Conservation (phyloP, 257 asterid genomes). For the Fraxinus excelsior region DNA sequence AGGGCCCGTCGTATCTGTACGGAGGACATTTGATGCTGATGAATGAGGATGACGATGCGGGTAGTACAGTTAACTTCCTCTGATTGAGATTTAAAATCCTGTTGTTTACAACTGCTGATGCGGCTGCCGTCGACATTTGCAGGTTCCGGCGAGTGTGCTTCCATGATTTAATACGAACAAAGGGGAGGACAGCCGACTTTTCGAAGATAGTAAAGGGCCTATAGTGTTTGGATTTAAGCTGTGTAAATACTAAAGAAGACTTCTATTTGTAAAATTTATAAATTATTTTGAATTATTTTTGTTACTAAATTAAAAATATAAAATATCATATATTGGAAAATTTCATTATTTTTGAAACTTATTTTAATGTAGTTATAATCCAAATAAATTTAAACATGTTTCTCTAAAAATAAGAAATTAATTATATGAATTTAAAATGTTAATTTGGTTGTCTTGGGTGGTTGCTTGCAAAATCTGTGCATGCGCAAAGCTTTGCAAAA, state of each 20-base stretch:
- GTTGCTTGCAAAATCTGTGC: not conserved
- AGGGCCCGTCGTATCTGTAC: conserved; percentile 28
- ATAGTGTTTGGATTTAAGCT: conserved; percentile 5
- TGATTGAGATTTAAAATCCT: not conserved
- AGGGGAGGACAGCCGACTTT: conserved; percentile 22
- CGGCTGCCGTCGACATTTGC: conserved; percentile 38
- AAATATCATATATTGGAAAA: not conserved
- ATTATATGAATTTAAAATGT: no score
- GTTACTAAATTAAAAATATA: no score
- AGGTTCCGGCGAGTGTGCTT: not conserved
- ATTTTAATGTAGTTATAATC: no score
- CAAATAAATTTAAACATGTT: not conserved
- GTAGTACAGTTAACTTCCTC: conserved; percentile 15
- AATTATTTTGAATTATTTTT: no score
- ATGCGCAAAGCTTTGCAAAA: not conserved
- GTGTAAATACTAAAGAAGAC: not conserved
- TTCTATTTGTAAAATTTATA: no score
- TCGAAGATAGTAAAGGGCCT: conserved; percentile 14
- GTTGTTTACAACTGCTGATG: conserved; percentile 33
- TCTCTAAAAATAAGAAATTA: not conserved
- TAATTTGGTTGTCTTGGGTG: no score
- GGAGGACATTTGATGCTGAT: conserved; percentile 27
- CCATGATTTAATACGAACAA: not conserved
- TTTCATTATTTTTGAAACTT: not conserved
- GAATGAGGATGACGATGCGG: conserved; percentile 29